Evolutionary conservation across 73 alveolate genomes (phyloP), one percentile per base, ranked within the genome.

Genomic region (Loxodes magnus): DNA sequence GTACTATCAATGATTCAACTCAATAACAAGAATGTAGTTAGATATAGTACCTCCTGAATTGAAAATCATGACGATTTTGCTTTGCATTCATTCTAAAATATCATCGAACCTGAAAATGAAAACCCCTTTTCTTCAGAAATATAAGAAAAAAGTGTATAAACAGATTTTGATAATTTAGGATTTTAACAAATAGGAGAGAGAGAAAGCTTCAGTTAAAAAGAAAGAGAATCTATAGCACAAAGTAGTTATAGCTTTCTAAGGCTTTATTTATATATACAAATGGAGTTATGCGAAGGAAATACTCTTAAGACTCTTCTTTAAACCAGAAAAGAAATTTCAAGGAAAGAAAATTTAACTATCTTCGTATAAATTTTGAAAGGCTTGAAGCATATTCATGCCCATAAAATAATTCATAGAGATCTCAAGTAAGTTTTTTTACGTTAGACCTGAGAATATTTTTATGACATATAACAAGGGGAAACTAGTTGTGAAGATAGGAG

Each of bases 341-440:
- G 85, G 49, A 78, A 77, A 59, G 46, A 62, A 71, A 79, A 74
- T 64, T 69, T 58, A 37, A 35, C 26, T 15, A 35, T 67, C 21
- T 75, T 87, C 52, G 56, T 79, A 15, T 79, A 87, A 60, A 70
- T 87, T 22, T 64, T 87, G 16, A 79, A 77, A 71, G 97, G 93
- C 3, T 82, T 87, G n/a, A 51, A 36, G 35, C 71, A 74, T 56
- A 73, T 80, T 43, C 94, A 86, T 67, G 48, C 42, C 44, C 75
- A 66, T 26, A 51, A 54, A 12, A 71, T 63, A 43, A 80, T 86
- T 30, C 96, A 85, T 68, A 56, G 96, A 63, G 96, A 85, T 75
- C 53, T 85, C 35, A 85, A 85, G 70, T 43, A 43, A 17, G 0
- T n/a, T 4, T 14, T 10, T 43, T 14, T 14, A 25, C 0, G 23